Evolutionary conservation across 1,139 yeast species (phyloP).

Genomic region (Taphrina wiesneri): DNA sequence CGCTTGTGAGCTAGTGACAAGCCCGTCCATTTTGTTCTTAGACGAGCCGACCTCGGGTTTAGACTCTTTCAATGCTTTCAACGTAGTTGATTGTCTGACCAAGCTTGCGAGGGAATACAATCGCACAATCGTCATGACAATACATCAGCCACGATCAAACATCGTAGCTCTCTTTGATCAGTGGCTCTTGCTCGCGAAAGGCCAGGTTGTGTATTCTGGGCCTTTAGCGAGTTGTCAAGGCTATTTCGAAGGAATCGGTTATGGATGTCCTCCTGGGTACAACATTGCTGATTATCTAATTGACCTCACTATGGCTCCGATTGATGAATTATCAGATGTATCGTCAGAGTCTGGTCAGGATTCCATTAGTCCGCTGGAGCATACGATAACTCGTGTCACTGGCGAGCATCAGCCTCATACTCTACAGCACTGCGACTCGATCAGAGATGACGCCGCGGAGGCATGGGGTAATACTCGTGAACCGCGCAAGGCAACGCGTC

Average conservation of each 20-base stretch:
- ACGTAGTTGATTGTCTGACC: constrained; percentile 82
- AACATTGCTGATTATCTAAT: constrained; percentile 91
- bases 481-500: not conserved
- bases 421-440: constrained; percentile 17
- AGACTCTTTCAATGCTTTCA: constrained; percentile 89
- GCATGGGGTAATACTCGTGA: constrained; percentile 15
- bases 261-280: constrained; percentile 81
- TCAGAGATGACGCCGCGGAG: constrained; percentile 10
- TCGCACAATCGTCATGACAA: constrained; percentile 86
- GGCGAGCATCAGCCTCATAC: not conserved
- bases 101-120: constrained; percentile 75
- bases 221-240: constrained; percentile 55
- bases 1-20: constrained; percentile 85
- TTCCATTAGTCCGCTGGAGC: not conserved
- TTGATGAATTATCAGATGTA: constrained; percentile 3
- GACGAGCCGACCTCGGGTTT: constrained; percentile 97
- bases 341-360: not conserved
- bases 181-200: constrained; percentile 75
- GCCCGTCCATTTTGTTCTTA: constrained; percentile 74
- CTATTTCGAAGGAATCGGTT: constrained; percentile 74
- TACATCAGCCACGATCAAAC: constrained; percentile 97
- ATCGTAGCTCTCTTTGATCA: constrained; percentile 89
- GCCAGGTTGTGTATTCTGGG: constrained; percentile 85
- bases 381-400: not conserved
- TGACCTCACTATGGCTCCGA: constrained; percentile 71